Evolutionary conservation across 208 protist species (phyloP).

Genomic region (Trypanosoma lewisi): DNA sequence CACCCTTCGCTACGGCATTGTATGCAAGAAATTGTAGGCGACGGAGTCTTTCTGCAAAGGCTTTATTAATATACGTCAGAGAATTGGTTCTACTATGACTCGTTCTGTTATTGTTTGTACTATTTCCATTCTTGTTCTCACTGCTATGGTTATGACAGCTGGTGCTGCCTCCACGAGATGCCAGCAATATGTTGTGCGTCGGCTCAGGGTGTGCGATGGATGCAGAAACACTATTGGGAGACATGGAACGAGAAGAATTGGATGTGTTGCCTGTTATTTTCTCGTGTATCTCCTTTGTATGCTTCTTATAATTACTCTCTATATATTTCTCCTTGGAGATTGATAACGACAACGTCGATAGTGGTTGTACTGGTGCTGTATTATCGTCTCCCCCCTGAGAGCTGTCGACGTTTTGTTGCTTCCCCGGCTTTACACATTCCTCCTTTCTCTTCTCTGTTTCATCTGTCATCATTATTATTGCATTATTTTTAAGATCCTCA

Average conservation of each 20-base stretch:
- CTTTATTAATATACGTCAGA: neutral
- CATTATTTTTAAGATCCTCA: no score
- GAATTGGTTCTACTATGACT: neutral
- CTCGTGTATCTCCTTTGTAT: no score
- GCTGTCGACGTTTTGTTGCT: no score
- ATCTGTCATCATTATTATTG: no score
- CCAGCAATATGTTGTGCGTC: neutral
- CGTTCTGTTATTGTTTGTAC: neutral
- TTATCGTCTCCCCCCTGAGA: no score
- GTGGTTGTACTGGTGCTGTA: no score
- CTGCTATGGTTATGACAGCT: neutral
- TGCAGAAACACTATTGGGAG: neutral
- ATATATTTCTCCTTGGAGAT: no score
- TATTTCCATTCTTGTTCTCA: constrained; percentile 1
- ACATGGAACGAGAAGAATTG: neutral
- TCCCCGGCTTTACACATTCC: no score
- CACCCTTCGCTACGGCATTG: constrained; percentile 50
- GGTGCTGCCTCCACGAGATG: neutral
- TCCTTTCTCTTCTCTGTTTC: no score
- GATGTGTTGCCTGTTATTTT: neutral
- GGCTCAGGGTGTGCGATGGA: neutral
- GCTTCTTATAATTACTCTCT: no score
- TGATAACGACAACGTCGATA: no score
- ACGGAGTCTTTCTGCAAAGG: constrained; percentile 31
- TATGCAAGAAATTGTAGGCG: constrained; percentile 75